Evolutionary conservation across 1,139 yeast genomes (phyloP).

Genomic region (Magnusiomyces suaveolens): DNA sequence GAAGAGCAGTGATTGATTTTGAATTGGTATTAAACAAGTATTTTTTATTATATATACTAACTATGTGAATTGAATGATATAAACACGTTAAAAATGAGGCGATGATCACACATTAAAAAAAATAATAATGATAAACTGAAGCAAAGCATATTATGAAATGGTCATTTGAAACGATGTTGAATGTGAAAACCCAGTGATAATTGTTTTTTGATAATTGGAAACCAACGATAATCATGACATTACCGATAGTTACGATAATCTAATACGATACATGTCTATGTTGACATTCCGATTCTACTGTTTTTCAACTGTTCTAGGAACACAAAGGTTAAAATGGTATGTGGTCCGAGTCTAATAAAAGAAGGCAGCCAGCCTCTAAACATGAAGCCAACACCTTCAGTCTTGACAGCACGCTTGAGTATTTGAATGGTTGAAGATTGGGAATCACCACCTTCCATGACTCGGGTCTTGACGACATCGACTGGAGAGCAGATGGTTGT

Average conservation of each 20-base stretch:
- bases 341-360: constrained; percentile 79
- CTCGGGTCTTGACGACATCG: constrained; percentile 80
- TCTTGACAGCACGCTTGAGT: constrained; percentile 46
- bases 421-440: constrained; percentile 38
- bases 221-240: no score
- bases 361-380: constrained; percentile 90
- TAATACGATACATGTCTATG: neutral
- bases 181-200: no score
- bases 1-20: constrained; percentile 33
- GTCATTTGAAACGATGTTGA: no score
- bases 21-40: neutral
- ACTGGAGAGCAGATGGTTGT: constrained; percentile 90
- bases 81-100: no score
- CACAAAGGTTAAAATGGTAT: constrained; percentile 74
- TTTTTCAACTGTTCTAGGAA: constrained; percentile 70
- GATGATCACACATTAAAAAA: no score
- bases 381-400: constrained; percentile 69
- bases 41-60: neutral
- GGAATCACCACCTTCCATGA: constrained; percentile 51
- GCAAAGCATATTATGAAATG: no score
- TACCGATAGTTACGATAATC: no score
- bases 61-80: no score
- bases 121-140: no score
- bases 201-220: no score
- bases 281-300: constrained; percentile 22